These are phyloP conservation scores for Buddleja alternifolia DNA, from an alignment of 257 asterid genomes.

Conservation along the genomic window DNA sequence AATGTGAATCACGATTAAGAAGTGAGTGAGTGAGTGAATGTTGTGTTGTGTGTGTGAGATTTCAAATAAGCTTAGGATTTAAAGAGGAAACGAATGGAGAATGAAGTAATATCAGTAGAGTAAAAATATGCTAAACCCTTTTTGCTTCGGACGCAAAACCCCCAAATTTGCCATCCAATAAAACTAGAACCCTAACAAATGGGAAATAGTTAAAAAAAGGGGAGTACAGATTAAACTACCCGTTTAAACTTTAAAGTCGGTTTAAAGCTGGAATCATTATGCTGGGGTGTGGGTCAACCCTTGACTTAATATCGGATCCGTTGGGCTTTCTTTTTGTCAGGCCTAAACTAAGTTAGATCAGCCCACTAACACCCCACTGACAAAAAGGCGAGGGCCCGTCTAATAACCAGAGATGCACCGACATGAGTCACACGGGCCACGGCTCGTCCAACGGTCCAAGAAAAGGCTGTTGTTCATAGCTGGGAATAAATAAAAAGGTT, in stretches of 20 bases:
- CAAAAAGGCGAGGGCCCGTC: no score
- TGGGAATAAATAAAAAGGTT: no score
- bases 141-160: slow-evolving; percentile 19
- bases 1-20: no score
- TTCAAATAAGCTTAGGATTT: no score
- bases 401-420: no score
- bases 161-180: not conserved
- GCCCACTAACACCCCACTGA: no score
- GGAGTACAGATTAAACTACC: not conserved
- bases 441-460: no score
- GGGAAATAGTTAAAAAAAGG: no score
- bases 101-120: not conserved
- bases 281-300: not conserved
- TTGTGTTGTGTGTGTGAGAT: no score
- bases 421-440: no score
- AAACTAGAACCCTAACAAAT: slow-evolving; percentile 3
- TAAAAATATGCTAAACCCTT: slow-evolving; percentile 33
- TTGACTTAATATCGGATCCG: not conserved
- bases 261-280: not conserved
- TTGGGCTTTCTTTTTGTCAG: not conserved
- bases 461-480: no score
- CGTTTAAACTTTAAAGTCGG: not conserved
- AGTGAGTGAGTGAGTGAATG: no score
- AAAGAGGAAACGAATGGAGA: slow-evolving; percentile 3
- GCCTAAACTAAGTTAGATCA: not conserved